A percentile compares a stretch with the other conserved stretches of the same genome.
Conservation (phyloP, 2,329 filamentous ascomycete genomes). For the Xylaria sp. region DNA sequence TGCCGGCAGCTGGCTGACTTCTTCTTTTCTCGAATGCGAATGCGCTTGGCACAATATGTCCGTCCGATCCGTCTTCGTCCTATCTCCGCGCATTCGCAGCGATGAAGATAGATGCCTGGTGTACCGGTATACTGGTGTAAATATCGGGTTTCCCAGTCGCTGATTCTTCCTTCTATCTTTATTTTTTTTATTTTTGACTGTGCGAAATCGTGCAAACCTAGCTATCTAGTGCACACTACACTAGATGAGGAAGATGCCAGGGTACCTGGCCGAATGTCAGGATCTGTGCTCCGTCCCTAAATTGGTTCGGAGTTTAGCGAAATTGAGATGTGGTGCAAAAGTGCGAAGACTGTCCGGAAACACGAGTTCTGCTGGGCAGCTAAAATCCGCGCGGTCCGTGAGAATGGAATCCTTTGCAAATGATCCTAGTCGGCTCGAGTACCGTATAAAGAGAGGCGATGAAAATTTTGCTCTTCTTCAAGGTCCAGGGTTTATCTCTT, state of each 20-base stretch:
- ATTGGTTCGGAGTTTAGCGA: constrained; percentile 42
- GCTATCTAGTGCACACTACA: background rate
- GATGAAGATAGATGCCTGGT: background rate
- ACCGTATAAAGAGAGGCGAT: constrained; percentile 38
- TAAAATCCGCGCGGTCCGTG: constrained; percentile 36
- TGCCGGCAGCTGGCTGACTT: constrained; percentile 2
- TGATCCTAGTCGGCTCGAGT: constrained; percentile 34
- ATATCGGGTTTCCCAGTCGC: background rate
- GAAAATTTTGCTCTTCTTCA: constrained; percentile 38
- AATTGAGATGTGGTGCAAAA: constrained; percentile 38
- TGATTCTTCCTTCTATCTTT: background rate
- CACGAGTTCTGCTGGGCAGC: constrained; percentile 32
- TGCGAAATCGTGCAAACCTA: constrained; percentile 16
- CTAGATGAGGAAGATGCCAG: constrained; percentile 13
- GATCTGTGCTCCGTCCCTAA: constrained; percentile 28
- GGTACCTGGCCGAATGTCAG: constrained; percentile 28
- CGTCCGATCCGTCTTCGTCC: background rate
- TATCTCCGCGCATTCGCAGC: background rate
- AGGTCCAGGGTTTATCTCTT: constrained; percentile 7
- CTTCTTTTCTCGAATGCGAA: constrained; percentile 7
- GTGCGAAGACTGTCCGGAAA: constrained; percentile 10
- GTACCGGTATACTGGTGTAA: background rate
- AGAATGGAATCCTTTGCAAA: constrained; percentile 10
- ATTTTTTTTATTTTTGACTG: constrained; percentile 6
- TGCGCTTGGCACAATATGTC: background rate